phyloP scores from a whole-genome alignment of 2,329 filamentous ascomycete species.

The Calonectria multiphialidica region DNA sequence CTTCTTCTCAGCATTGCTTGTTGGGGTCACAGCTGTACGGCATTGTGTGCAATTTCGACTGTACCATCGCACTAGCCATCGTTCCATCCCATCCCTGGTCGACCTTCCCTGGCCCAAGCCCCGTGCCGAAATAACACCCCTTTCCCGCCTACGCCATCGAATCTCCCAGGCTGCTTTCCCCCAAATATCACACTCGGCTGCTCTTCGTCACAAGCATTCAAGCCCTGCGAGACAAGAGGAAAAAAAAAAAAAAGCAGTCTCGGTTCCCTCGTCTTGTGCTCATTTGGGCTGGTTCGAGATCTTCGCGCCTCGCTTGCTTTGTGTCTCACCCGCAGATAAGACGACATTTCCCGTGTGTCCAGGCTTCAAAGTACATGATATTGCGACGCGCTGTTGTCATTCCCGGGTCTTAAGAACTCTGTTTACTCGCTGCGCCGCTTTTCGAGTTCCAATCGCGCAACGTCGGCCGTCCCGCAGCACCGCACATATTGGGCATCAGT shows the following conservation, averaged over 20 bases:
- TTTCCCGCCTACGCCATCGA: constrained; percentile 38
- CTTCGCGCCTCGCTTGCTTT: constrained; percentile 13
- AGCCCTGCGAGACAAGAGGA: background rate
- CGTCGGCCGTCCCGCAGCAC: constrained; percentile 31
- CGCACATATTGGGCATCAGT: constrained; percentile 25
- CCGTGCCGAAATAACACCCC: constrained; percentile 42
- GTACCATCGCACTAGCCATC: constrained; percentile 23
- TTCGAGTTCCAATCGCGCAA: constrained; percentile 36
- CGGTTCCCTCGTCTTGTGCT: constrained; percentile 9
- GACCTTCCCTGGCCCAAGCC: constrained; percentile 39
- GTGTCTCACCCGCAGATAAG: constrained; percentile 15
- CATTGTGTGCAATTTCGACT: constrained; percentile 25
- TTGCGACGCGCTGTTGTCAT: constrained; percentile 24
- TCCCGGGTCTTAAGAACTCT: background rate
- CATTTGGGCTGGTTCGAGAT: constrained; percentile 21
- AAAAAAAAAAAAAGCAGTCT: constrained; percentile 1
- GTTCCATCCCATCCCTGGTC: constrained; percentile 36
- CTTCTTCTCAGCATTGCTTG: background rate
- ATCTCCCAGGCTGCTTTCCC: constrained; percentile 20
- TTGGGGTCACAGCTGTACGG: constrained; percentile 1
- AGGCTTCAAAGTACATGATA: constrained; percentile 22
- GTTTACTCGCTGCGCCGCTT: constrained; percentile 19
- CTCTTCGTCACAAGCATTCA: constrained; percentile 12
- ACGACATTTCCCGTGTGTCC: constrained; percentile 8
- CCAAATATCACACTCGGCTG: constrained; percentile 14